A percentile compares a stretch with the other conserved stretches of the same genome.
Conservation (phyloP, 2,329 filamentous ascomycete species). For the Arthroderma uncinatum region DNA sequence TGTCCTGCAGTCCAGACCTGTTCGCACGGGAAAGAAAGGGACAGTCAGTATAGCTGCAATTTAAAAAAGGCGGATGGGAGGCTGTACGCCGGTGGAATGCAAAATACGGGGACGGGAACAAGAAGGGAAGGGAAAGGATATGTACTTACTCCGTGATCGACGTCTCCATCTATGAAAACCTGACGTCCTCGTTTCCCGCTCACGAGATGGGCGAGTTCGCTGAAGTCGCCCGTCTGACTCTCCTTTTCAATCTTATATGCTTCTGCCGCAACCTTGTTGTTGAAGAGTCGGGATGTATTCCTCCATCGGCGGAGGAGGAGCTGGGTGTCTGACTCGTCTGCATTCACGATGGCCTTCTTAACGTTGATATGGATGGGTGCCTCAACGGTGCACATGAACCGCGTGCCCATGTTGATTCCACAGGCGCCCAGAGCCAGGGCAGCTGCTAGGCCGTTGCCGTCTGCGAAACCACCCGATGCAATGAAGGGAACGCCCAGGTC, state of each 20-base stretch:
- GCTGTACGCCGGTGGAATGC: neutral
- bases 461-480: constrained; percentile 88
- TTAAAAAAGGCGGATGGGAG: neutral
- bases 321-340: constrained; percentile 82
- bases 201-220: constrained; percentile 74
- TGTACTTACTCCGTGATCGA: constrained; percentile 68
- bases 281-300: constrained; percentile 81
- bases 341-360: constrained; percentile 82
- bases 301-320: constrained; percentile 81
- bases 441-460: constrained; percentile 84
- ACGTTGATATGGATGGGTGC: constrained; percentile 86
- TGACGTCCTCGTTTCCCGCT: constrained; percentile 82
- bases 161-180: constrained; percentile 86
- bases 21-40: constrained; percentile 2
- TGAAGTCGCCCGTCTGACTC: constrained; percentile 75
- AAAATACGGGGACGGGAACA: neutral
- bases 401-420: constrained; percentile 96
- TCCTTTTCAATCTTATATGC: constrained; percentile 74
- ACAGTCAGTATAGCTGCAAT: constrained; percentile 10
- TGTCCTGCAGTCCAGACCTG: constrained; percentile 96
- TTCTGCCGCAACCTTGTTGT: constrained; percentile 75
- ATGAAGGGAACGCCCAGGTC: constrained; percentile 78
- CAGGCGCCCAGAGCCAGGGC: constrained; percentile 81
- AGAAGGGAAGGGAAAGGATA: neutral
- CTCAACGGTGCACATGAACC: constrained; percentile 94